Percentiles rank a stretch among this genome's conserved stretches.
Evolutionary conservation across 108 stramenopile species (phyloP).

Genomic region (Nannochloropsis gaditana): DNA sequence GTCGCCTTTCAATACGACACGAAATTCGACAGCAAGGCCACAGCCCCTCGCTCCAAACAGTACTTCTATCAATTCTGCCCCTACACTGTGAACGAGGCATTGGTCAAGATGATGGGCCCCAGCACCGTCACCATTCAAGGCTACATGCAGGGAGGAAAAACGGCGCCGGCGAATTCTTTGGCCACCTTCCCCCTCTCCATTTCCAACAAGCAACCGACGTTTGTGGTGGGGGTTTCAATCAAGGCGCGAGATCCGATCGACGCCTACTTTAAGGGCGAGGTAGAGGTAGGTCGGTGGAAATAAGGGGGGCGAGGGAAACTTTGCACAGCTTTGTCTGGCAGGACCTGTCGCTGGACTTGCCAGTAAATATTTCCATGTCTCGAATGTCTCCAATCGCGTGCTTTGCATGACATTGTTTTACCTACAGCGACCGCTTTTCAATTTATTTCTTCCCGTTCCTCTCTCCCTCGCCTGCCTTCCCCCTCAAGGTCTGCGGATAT

Average conservation of each 20-base stretch:
- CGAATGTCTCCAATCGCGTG: background rate
- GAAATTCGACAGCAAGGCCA: background rate
- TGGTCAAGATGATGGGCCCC: background rate
- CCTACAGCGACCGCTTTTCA: too few species aligned
- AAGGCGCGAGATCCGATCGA: background rate
- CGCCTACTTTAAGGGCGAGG: conserved; percentile 7
- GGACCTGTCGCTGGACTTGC: too few species aligned
- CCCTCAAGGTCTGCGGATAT: background rate
- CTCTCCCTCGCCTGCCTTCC: background rate
- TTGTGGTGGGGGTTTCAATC: conserved; percentile 17
- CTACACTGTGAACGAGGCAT: background rate
- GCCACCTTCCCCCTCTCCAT: background rate
- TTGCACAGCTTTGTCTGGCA: background rate
- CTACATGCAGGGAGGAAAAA: background rate
- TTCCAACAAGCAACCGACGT: background rate
- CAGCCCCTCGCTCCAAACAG: background rate
- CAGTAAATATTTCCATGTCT: background rate
- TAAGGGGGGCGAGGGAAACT: background rate
- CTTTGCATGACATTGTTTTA: too few species aligned
- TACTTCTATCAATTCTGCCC: conserved; percentile 20
- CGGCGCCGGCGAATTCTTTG: background rate
- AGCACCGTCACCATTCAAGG: background rate
- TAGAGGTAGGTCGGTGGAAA: background rate
- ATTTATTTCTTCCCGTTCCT: background rate
- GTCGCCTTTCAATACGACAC: background rate